Base-by-base conservation (phyloP, 2,329 filamentous ascomycete genomes). In the Penicillium italicum region DNA sequence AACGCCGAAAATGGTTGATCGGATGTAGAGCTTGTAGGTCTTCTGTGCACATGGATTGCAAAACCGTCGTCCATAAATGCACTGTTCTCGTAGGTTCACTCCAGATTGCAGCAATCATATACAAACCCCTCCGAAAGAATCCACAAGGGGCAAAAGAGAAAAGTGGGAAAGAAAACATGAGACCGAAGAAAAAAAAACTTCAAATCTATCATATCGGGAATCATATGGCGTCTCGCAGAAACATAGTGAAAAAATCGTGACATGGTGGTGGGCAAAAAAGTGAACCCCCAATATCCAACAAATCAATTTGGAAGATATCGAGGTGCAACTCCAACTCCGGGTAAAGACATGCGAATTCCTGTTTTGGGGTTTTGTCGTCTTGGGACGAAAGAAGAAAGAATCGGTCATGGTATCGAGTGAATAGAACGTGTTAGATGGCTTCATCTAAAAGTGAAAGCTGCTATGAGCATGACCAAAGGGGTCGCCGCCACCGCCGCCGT, bases 391-490 rank as follows among this genome's bases (percentile, higher is more conserved):
- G 22, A 48, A 9, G 41, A 42, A 41, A 58, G 42, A 48, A 54
- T 56, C 44, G n/a, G 47, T 55, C 38, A 22, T 50, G 53, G 53
- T 44, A 55, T 45, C 26, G 26, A 40, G 34, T 33, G 20, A 26
- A 40, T 33, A 45, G n/a, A 34, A 33, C 22, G 18, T 20, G 20
- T 22, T 38, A 10, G 42, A 37, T 41, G 22, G 41, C 20, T 37
- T 44, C 36, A 40, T 61, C 72, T 79, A 79, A 66, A 87, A 88
- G 61, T 80, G 80, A 73, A 86, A 88, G 56, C 81, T 79, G 43
- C 79, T 79, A 41, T 75, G 77, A 49, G 64, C 50, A 34, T 71
- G 69, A 20, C 65, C 62, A 49, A 75, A 74, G 41, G 71, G 69
- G 48, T 73, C 67, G 31, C 80, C 80, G 38, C 81, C 71, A 41